Evolutionary conservation across 1,139 yeast species (phyloP).

Genomic region (Yarrowia galli): DNA sequence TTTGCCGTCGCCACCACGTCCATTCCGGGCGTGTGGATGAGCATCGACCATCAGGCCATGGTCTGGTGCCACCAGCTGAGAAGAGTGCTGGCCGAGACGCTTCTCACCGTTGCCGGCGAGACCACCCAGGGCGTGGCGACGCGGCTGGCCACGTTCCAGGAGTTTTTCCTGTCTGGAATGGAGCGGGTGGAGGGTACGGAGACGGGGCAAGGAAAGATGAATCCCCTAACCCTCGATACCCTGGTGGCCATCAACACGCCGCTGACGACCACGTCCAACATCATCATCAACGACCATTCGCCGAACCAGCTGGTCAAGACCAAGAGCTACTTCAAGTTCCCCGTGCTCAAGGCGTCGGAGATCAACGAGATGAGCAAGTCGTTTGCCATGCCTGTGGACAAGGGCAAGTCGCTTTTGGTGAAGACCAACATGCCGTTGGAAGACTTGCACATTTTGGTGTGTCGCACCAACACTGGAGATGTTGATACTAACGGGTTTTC

Average conservation of each 20-base stretch:
- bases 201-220: background rate
- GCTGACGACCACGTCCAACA: constrained; percentile 13
- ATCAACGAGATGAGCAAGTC: constrained; percentile 20
- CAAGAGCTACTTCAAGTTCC: constrained; percentile 25
- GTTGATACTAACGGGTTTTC: constrained; percentile 17
- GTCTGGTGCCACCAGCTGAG: constrained; percentile 90
- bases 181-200: constrained; percentile 41
- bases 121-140: constrained; percentile 62
- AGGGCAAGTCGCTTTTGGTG: constrained; percentile 4
- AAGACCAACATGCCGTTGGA: constrained; percentile 23
- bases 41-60: constrained; percentile 85
- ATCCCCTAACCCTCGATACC: background rate
- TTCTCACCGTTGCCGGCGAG: constrained; percentile 60
- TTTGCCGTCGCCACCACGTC: constrained; percentile 80
- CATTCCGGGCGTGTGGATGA: constrained; percentile 86
- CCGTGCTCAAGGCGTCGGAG: constrained; percentile 8
- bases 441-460: constrained; percentile 14
- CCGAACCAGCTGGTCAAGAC: constrained; percentile 37
- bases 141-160: constrained; percentile 62
- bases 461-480: background rate
- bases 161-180: constrained; percentile 55
- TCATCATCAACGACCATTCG: constrained; percentile 34
- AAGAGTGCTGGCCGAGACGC: constrained; percentile 59
- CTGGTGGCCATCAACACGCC: constrained; percentile 10
- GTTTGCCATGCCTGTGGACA: constrained; percentile 23